Conservation (phyloP, 1,284 basidiomycete genomes). For the Megacollybia platyphylla region DNA sequence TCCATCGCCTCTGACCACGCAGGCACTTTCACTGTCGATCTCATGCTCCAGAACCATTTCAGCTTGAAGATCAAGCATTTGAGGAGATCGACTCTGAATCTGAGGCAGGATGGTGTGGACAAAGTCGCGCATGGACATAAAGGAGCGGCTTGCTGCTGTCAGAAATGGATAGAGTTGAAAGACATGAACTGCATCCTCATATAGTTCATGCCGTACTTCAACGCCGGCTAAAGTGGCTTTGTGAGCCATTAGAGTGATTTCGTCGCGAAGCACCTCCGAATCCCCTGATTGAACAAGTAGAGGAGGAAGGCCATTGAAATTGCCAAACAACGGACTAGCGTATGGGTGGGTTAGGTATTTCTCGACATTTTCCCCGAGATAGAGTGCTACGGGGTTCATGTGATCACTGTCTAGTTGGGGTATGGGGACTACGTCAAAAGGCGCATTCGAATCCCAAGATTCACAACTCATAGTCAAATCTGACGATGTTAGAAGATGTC, state of each 20-base stretch:
- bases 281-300: constrained; percentile 91
- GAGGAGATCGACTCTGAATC: constrained; percentile 31
- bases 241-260: constrained; percentile 86
- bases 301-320: constrained; percentile 80
- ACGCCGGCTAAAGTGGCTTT: constrained; percentile 88
- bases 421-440: constrained; percentile 70
- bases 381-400: constrained; percentile 87
- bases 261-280: constrained; percentile 87
- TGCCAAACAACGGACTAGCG: constrained; percentile 91
- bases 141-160: constrained; percentile 59
- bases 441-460: constrained; percentile 91
- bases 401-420: constrained; percentile 64
- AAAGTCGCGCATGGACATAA: constrained; percentile 67
- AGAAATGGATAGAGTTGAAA: constrained; percentile 87
- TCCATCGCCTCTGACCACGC: constrained; percentile 58
- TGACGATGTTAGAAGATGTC: constrained; percentile 13
- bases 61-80: constrained; percentile 36
- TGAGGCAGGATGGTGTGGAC: constrained; percentile 48
- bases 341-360: constrained; percentile 92
- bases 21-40: constrained; percentile 49
- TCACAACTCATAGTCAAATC: constrained; percentile 94
- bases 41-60: constrained; percentile 50
- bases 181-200: constrained; percentile 89
- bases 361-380: constrained; percentile 80
- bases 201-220: constrained; percentile 82